Conservation (phyloP, 768 basidiomycete species). For the Mycena maculata region DNA sequence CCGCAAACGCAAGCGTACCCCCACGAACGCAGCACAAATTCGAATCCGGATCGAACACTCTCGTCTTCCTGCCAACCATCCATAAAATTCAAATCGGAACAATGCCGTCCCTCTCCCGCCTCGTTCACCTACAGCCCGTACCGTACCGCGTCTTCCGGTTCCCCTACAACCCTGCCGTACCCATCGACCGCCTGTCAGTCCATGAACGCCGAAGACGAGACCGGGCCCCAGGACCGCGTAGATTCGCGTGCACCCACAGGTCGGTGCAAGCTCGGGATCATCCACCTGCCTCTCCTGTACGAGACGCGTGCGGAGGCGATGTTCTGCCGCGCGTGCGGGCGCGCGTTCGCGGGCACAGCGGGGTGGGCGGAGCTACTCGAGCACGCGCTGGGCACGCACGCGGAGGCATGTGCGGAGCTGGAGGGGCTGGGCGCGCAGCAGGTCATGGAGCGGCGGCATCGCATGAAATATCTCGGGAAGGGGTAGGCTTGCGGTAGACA, state of each 20-base stretch:
- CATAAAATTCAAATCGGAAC: too few relatives aligned
- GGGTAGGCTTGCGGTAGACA: too few relatives aligned
- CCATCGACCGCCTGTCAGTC: background rate
- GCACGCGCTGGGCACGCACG: conserved; percentile 47
- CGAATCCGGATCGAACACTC: too few relatives aligned
- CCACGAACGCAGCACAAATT: too few relatives aligned
- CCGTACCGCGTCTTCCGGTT: too few relatives aligned
- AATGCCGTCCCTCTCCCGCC: too few relatives aligned
- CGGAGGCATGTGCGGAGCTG: conserved; percentile 45
- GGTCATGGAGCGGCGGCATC: conserved; percentile 47
- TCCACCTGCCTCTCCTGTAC: conserved; percentile 31
- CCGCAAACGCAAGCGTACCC: too few relatives aligned
- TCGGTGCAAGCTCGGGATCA: conserved; percentile 27
- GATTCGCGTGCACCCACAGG: too few relatives aligned
- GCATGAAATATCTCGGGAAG: conserved; percentile 15
- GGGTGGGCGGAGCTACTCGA: conserved; percentile 46
- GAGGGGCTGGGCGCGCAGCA: conserved; percentile 45
- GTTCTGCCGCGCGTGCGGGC: conserved; percentile 27
- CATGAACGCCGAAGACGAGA: background rate
- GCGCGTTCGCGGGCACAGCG: conserved; percentile 40
- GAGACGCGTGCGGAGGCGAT: conserved; percentile 9
- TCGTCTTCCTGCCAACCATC: too few relatives aligned
- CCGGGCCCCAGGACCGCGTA: too few relatives aligned
- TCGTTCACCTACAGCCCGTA: too few relatives aligned
- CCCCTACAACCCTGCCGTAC: too few relatives aligned